Evolutionary conservation across 345 rosid species (phyloP).

Genomic region (Linum lewisii): DNA sequence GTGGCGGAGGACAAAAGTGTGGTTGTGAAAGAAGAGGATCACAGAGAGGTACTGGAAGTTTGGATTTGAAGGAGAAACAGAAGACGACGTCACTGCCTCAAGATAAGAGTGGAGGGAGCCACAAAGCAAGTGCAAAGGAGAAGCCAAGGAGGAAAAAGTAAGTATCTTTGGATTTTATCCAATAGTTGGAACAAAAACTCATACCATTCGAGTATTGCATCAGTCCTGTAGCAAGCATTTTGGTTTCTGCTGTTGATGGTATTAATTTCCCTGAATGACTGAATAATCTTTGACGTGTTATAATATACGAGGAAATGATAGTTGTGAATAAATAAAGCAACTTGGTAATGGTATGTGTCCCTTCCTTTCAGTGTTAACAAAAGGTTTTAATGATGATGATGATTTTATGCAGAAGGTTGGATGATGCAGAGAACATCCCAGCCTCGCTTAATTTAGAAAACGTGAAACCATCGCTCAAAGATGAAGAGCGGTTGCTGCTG

Average conservation of each 20-base stretch:
- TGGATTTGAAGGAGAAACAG: constrained; percentile 35
- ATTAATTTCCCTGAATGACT: no score
- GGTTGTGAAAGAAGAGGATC: constrained; percentile 19
- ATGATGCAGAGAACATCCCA: constrained; percentile 54
- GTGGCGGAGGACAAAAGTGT: constrained; percentile 14
- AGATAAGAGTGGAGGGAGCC: constrained; percentile 28
- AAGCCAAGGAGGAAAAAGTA: constrained; percentile 48
- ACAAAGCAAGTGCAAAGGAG: constrained; percentile 36
- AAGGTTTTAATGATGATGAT: constrained; percentile 2
- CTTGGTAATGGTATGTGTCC: neutral
- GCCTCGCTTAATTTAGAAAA: constrained; percentile 41
- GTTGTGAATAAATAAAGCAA: no score
- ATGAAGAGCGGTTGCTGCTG: constrained; percentile 42
- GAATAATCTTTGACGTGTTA: no score
- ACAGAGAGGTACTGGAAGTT: constrained; percentile 26
- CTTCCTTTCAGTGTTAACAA: neutral
- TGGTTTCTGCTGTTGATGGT: no score
- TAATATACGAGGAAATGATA: no score
- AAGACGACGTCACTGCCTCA: constrained; percentile 53
- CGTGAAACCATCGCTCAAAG: constrained; percentile 23
- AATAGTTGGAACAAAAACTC: no score
- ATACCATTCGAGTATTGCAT: no score
- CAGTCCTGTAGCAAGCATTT: no score
- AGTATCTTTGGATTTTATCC: constrained; percentile 12
- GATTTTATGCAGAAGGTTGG: constrained; percentile 27